These are phyloP conservation scores for Ministeria vibrans DNA, from an alignment of 78 protist genomes.

Conservation along the genomic window DNA sequence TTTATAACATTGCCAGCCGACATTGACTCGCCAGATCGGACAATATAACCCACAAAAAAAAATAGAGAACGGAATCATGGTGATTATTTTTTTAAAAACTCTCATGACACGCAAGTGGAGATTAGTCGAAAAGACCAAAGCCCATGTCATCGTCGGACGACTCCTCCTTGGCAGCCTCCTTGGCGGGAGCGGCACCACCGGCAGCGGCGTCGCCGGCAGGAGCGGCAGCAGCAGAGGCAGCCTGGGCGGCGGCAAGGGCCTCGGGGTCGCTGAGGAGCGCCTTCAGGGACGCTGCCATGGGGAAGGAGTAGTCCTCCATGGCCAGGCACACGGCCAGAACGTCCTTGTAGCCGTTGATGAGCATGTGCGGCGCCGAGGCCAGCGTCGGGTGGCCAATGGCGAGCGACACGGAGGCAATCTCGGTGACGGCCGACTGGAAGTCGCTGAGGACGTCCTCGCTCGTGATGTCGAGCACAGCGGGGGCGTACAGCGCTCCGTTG, in stretches of 20 bases:
- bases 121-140: slow-evolving; percentile 25
- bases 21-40: too few species aligned
- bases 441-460: slow-evolving; percentile 61
- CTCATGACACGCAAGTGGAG: too few species aligned
- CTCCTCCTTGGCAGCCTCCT: slow-evolving; percentile 22
- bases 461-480: slow-evolving; percentile 83
- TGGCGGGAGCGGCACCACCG: neutral
- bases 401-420: slow-evolving; percentile 88
- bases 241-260: slow-evolving; percentile 25
- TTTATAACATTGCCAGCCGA: too few species aligned
- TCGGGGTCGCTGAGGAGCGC: slow-evolving; percentile 36
- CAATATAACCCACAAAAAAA: too few species aligned
- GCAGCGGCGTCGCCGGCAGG: slow-evolving; percentile 32
- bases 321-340: slow-evolving; percentile 85
- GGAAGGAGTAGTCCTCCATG: slow-evolving; percentile 51
- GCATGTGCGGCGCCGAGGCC: slow-evolving; percentile 89
- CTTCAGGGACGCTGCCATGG: slow-evolving; percentile 3
- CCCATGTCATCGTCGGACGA: slow-evolving; percentile 21
- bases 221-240: slow-evolving; percentile 38
- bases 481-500: slow-evolving; percentile 77
- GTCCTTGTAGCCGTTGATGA: slow-evolving; percentile 90
- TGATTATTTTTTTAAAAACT: too few species aligned
- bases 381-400: slow-evolving; percentile 78
- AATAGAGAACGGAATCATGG: too few species aligned
- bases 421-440: slow-evolving; percentile 56